phyloP scores from a whole-genome alignment of 257 asterid species.

The Solanum pimpinellifolium region DNA sequence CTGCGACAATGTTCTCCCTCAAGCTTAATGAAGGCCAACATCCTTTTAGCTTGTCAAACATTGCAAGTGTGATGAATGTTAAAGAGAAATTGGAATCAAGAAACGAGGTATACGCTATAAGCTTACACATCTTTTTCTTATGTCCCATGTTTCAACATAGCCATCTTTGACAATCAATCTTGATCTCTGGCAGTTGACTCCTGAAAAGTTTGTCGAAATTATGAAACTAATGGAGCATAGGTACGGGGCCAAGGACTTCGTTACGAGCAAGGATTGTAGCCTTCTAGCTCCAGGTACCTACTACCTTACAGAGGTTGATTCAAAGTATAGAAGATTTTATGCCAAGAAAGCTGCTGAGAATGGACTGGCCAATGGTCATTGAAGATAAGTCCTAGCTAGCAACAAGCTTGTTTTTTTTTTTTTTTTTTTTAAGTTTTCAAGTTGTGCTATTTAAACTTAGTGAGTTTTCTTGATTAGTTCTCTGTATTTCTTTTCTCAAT shows the following conservation, averaged over 20 bases:
- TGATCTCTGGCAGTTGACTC: constrained; percentile 43
- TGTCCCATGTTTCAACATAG: not conserved
- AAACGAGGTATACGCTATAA: constrained; percentile 54
- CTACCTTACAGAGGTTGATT: constrained; percentile 94
- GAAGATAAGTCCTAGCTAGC: constrained; percentile 5
- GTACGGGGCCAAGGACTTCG: constrained; percentile 84
- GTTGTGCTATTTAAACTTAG: not conserved
- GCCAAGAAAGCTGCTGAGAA: constrained; percentile 55
- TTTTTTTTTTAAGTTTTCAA: constrained; percentile 6
- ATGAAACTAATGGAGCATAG: constrained; percentile 98
- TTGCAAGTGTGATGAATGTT: constrained; percentile 62
- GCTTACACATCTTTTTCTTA: not conserved
- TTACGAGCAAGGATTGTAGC: constrained; percentile 75
- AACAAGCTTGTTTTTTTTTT: constrained; percentile 1
- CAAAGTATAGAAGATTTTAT: constrained; percentile 82
- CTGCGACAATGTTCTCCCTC: constrained; percentile 89
- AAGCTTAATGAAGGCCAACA: constrained; percentile 59
- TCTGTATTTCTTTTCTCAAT: not conserved
- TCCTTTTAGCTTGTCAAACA: constrained; percentile 85
- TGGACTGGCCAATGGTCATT: constrained; percentile 69
- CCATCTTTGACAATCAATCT: not conserved
- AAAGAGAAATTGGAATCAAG: constrained; percentile 70
- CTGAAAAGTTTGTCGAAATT: constrained; percentile 67
- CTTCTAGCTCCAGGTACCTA: constrained; percentile 80
- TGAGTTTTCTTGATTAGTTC: not conserved